These are phyloP conservation scores for Neurospora africana DNA, from an alignment of 495 filamentous ascomycete genomes.

Conservation along the genomic window DNA sequence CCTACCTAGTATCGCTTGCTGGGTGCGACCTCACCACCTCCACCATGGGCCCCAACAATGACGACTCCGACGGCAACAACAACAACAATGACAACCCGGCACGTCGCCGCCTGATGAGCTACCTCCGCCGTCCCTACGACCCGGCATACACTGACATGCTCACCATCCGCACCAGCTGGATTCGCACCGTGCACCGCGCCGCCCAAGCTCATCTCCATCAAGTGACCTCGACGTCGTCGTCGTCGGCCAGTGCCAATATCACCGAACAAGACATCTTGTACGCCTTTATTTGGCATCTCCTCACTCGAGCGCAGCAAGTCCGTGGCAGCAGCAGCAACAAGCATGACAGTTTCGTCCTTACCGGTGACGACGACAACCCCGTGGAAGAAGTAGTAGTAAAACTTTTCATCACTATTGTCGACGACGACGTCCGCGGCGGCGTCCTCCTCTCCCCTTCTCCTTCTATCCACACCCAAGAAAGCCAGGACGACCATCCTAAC, in stretches of 20 bases:
- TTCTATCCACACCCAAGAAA: background rate
- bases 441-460: background rate
- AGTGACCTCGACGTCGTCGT: background rate
- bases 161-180: background rate
- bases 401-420: background rate
- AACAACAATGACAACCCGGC: no score
- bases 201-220: background rate
- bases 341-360: background rate
- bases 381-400: background rate
- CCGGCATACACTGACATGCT: background rate
- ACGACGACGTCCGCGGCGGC: background rate
- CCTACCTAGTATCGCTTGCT: background rate
- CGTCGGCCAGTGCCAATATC: background rate
- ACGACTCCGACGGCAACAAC: background rate
- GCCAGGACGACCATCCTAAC: background rate
- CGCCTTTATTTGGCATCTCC: background rate
- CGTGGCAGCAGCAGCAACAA: background rate
- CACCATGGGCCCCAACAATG: background rate
- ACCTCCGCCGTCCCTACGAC: background rate
- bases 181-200: background rate
- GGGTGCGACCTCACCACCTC: background rate
- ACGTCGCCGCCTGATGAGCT: background rate
- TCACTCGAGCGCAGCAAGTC: background rate
- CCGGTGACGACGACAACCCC: background rate
- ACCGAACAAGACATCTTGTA: background rate